Evolutionary conservation across 495 filamentous ascomycete species (phyloP), one percentile per base, ranked within the genome.

Genomic region (Talaromyces wortmannii): DNA sequence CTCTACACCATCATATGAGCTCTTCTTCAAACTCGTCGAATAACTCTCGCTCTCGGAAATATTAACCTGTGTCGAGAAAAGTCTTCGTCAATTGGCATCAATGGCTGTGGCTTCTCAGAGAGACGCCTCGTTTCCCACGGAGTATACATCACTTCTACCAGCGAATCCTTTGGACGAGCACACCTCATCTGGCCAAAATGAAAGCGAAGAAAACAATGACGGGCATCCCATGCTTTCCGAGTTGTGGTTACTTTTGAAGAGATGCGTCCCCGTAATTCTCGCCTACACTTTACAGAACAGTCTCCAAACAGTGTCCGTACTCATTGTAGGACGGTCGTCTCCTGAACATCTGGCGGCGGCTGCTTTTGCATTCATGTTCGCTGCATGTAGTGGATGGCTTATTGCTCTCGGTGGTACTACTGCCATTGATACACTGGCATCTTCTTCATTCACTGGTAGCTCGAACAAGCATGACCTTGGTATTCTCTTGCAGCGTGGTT

Each of bases 351-450:
- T 97, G 7, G 87, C 91, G 2, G 88, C 88, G 0, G 86, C 88
- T 6, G 91, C 92, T 7, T 96, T 96, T 68, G 87, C 87, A 0
- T 90, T 92, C 70, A 92, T 96, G 92, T 97, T 96, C 58, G 92
- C 92, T 43, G 89, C 91, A 86, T 83, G 89, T 10, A 92, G 89
- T 1, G 92, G 80, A 1, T 96, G 92, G 92, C 77, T 97, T 50
- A 88, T 97, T 61, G 92, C 85, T 0, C 76, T 97, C 4, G 92
- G 92, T n/a, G 92, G 92, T 6, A 92, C 91, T 2, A 97, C 90
- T 1, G 91, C 91, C 2, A 74, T 96, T 32, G 91, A 96, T 68
- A 96, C 91, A 0, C 75, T 96, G 11, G 89, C 88, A 11, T 92
- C 90, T 0, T 87, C 86, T 15, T 85, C 83, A n/a, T 96, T 89